A percentile compares a stretch with the other conserved stretches of the same genome.
Evolutionary conservation across 345 rosid species (phyloP).

Genomic region (Populus simonii): DNA sequence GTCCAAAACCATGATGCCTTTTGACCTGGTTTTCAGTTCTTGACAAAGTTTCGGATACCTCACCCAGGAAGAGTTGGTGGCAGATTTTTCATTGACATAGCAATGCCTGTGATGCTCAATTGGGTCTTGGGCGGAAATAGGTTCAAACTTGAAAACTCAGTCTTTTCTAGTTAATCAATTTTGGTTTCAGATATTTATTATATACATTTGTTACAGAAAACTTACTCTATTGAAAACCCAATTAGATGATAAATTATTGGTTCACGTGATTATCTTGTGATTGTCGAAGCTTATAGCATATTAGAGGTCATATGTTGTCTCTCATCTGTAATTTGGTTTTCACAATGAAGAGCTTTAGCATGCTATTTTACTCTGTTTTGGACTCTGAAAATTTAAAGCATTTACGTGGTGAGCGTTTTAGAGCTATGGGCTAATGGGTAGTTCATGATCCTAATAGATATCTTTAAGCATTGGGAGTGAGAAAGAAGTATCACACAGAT

Average conservation of each 20-base stretch:
- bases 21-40: slow-evolving; percentile 51
- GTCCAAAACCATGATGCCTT: slow-evolving; percentile 3
- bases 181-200: neutral
- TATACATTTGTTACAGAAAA: neutral
- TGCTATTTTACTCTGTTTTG: neutral
- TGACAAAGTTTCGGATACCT: slow-evolving; percentile 77
- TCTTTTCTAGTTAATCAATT: neutral
- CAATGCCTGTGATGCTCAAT: slow-evolving; percentile 79
- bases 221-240: neutral
- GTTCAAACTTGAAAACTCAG: slow-evolving; percentile 34
- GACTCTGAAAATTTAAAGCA: neutral
- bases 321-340: neutral
- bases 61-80: slow-evolving; percentile 93
- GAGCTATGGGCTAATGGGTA: neutral
- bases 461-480: neutral
- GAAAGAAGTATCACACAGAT: neutral
- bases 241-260: neutral
- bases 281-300: neutral
- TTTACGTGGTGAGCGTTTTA: neutral
- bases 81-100: slow-evolving; percentile 66
- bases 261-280: neutral
- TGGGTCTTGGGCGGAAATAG: slow-evolving; percentile 97
- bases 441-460: neutral
- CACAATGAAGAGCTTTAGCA: neutral
- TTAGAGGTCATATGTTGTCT: neutral